Percentiles rank a stretch among this genome's conserved stretches.
Evolutionary conservation across 2,329 filamentous ascomycete species (phyloP).

Genomic region (Aureobasidium melanogenum): DNA sequence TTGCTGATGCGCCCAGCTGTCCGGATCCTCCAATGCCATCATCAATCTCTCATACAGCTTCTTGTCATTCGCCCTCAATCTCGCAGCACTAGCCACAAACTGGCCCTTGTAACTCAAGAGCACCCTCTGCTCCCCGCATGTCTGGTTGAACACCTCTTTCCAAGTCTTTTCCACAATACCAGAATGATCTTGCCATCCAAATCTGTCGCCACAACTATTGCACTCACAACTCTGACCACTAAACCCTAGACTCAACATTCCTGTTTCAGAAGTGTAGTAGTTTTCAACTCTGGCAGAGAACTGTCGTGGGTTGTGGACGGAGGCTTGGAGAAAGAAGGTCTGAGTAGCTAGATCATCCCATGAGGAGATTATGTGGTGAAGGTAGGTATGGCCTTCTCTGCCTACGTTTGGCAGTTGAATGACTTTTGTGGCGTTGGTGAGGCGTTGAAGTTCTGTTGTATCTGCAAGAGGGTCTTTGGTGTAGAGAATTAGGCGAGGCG

Average conservation of each 20-base stretch:
- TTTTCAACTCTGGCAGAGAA: conserved; percentile 30
- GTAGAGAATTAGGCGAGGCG: conserved; percentile 24
- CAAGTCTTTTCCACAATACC: conserved; percentile 14
- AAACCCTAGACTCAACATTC: conserved; percentile 37
- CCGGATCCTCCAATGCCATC: not conserved
- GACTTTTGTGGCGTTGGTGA: conserved; percentile 22
- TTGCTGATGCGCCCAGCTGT: not conserved
- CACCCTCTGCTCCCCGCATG: conserved; percentile 13
- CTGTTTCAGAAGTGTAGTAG: conserved; percentile 34
- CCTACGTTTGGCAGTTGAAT: conserved; percentile 31
- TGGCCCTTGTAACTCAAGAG: conserved; percentile 39
- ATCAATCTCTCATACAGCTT: not conserved
- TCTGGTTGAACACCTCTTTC: conserved; percentile 15
- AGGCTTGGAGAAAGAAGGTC: conserved; percentile 41
- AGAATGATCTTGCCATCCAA: conserved; percentile 33
- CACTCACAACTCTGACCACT: conserved; percentile 33
- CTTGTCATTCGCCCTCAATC: conserved; percentile 23
- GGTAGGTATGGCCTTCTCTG: conserved; percentile 38
- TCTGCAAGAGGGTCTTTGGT: conserved; percentile 24
- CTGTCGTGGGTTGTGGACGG: conserved; percentile 31
- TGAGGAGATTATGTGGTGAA: conserved; percentile 35
- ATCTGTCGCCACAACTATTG: conserved; percentile 31
- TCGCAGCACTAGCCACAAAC: conserved; percentile 37
- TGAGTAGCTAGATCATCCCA: conserved; percentile 38
- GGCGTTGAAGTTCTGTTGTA: conserved; percentile 16